Percentiles rank a stretch among this genome's conserved stretches.
These are phyloP conservation scores for Naganishia sp. DNA, from an alignment of 1,284 basidiomycete species.

Conservation along the genomic window DNA sequence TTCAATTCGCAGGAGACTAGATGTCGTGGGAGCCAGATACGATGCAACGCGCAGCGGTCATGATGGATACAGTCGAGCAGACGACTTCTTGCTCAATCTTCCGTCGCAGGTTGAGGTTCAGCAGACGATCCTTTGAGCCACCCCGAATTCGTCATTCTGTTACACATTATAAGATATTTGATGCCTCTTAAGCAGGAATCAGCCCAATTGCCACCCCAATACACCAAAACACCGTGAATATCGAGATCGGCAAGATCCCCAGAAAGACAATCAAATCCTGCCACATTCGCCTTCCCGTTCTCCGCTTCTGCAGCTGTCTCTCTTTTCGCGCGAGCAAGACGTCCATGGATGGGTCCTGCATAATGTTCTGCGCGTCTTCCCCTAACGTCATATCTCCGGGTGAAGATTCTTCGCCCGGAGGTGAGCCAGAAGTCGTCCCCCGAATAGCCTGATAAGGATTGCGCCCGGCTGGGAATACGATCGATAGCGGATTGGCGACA, in stretches of 20 bases:
- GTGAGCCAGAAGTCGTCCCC: not conserved
- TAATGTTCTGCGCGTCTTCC: conserved; percentile 9
- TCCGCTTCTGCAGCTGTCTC: conserved; percentile 53
- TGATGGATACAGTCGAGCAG: too few relatives aligned
- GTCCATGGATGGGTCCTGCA: conserved; percentile 42
- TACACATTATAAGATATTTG: conserved; percentile 12
- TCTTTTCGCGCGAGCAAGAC: conserved; percentile 54
- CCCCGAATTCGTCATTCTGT: not conserved
- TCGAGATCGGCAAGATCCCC: conserved; percentile 52
- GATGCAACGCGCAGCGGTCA: too few relatives aligned
- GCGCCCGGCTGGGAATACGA: conserved; percentile 49
- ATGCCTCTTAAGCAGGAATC: conserved; percentile 4
- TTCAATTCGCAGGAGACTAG: too few relatives aligned
- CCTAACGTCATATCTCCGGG: not conserved
- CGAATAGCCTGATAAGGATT: conserved; percentile 22
- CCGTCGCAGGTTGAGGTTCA: too few relatives aligned
- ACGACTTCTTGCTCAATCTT: too few relatives aligned
- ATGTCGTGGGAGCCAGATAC: too few relatives aligned
- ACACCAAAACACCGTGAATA: conserved; percentile 46
- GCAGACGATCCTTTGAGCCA: too few relatives aligned
- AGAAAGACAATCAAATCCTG: conserved; percentile 55
- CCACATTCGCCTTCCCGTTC: conserved; percentile 52
- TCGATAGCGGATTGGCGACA: conserved; percentile 53
- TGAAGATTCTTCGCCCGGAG: not conserved
- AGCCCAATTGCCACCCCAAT: conserved; percentile 46